Base-by-base conservation (phyloP, 495 filamentous ascomycete genomes). In the Lasiosphaeria miniovina region DNA sequence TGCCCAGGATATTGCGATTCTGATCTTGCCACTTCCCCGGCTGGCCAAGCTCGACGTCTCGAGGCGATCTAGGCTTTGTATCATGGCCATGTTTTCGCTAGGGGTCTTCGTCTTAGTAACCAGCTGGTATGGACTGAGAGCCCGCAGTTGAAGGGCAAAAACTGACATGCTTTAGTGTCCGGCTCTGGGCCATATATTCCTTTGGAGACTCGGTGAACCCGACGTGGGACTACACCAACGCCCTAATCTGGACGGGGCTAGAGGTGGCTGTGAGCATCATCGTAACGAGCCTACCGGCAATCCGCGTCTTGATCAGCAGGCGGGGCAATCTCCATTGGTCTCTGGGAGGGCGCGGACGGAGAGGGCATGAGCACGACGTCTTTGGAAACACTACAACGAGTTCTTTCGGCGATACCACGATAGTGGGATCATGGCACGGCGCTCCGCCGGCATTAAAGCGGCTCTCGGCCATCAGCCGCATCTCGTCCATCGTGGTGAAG, bases 61-160 rank as follows among this genome's bases (percentile, higher is more conserved):
- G 4, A 49, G 58, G 59, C 67, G 65, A 56, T 71, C 73, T 59
- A 77, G 68, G 54, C 31, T 74, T 6, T 69, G 65, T 32, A 71
- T 77, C 54, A 67, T 71, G 10, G 56, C 75, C 59, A 80, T 80
- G 75, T 80, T 80, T 62, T 69, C 67, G 36, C 58, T 80, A 11
- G 77, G 77, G 41, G 67, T 75, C 41, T 76, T 78, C 57, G 71
- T 75, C 59, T 66, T 75, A 4, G 63, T 71, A 46, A 73, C 74
- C 36, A 74, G 73, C 57, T 70, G 73, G 43, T 46, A 46, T 24
- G 24, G 24, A 24, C 24, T 24, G 24, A 24, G 24, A 24, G 24
- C 24, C 24, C 24, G 24, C 24, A 24, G 24, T 24, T 9, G 7
- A n/a, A n/a, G 7, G 43, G 0, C 8, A 11, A 46, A 14, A 14